A percentile compares a stretch with the other conserved stretches of the same genome.
phyloP scores from a whole-genome alignment of 768 basidiomycete species.

The Suillus plorans region DNA sequence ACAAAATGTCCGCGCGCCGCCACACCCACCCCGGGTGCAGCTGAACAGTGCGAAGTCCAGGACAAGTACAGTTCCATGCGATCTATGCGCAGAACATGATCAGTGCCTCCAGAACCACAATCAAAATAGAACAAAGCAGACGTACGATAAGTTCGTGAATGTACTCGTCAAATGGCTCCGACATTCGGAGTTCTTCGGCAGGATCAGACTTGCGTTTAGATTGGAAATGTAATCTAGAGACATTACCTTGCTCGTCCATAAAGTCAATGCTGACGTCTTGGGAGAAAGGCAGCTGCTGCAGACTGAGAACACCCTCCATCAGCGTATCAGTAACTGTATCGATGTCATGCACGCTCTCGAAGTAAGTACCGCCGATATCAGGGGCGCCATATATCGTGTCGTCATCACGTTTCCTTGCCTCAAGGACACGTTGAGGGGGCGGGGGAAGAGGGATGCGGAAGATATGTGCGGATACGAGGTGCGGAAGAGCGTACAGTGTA shows the following conservation, averaged over 20 bases:
- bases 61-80: constrained; percentile 45
- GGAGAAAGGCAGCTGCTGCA: not conserved
- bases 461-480: constrained; percentile 40
- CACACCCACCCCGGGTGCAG: constrained; percentile 40
- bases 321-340: no score
- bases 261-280: not conserved
- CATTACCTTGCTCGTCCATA: not conserved
- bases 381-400: no score
- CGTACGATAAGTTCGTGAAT: constrained; percentile 2
- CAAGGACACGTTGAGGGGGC: no score
- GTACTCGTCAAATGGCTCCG: constrained; percentile 1
- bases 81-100: constrained; percentile 23
- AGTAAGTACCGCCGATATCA: no score
- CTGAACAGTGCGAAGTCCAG: constrained; percentile 39
- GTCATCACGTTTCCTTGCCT: no score
- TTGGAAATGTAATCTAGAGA: not conserved
- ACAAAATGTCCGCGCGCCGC: constrained; percentile 34
- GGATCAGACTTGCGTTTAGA: not conserved
- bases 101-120: not conserved
- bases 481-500: constrained; percentile 37
- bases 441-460: no score
- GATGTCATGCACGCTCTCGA: no score
- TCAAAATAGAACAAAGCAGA: not conserved
- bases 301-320: not conserved
- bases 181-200: not conserved